Base-by-base conservation (phyloP, 2,329 filamentous ascomycete genomes). In the Colletotrichum plurivorum region DNA sequence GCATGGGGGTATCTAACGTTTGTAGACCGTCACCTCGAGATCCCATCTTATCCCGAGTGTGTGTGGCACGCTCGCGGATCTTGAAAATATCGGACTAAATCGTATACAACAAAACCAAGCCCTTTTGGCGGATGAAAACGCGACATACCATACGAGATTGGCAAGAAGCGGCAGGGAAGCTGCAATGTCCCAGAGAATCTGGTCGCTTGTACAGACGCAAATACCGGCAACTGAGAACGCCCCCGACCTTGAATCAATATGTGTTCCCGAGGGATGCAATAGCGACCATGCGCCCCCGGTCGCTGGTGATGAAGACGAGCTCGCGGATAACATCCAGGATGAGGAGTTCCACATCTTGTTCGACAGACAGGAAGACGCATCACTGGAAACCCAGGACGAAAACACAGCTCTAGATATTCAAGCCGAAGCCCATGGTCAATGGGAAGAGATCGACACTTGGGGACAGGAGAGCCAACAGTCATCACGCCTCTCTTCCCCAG, bases 11-110 rank as follows among this genome's bases (percentile, higher is more conserved):
- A 36, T 36, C 31, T 36, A 36, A 36, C 31, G 3, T 10, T 3
- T 36, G 6, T n/a, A 64, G 62, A 39, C 62, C 13, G 25, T 64
- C 31, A 20, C 20, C 15, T 22, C n/a, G 20, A 43, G 53, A 15
- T 59, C 62, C 15, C 31, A 20, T 36, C 46, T 64, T 5, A 22
- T 64, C 4, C 36, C 62, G 41, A 48, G n/a, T 15, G 20, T 64
- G 25, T 31, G 36, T 9, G 58, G 53, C 16, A 31, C 48, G 2
- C 58, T 64, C 13, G 7, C 22, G 18, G 62, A 45, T 45, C 46
- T 64, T n/a, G 20, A 25, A 4, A 20, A 41, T 5, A 20, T 59
- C 5, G 46, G 58, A 43, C n/a, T 55, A 22, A 4, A 13, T 25
- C 31, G 10, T 39, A 12, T 52, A 6, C 27, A 27, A 20, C n/a